phyloP scores from a whole-genome alignment of 2,329 filamentous ascomycete species.

The Fusarium devonianum region DNA sequence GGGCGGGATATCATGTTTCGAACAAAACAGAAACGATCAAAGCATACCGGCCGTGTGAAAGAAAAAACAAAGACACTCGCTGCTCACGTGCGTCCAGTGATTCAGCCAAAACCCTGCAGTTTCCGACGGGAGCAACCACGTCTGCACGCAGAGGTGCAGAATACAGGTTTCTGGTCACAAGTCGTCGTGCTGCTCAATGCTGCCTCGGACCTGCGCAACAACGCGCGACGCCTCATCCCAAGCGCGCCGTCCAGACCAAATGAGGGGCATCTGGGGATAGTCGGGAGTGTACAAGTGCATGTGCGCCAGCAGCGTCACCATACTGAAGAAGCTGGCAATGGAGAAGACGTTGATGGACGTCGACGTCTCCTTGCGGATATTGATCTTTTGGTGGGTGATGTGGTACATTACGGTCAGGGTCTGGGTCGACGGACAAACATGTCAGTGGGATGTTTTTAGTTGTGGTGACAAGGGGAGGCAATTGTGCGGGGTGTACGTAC shows the following conservation, averaged over 20 bases:
- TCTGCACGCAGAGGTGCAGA: background rate
- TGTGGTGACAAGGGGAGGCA: conserved; percentile 10
- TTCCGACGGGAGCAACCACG: background rate
- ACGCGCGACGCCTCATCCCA: conserved; percentile 47
- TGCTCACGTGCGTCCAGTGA: background rate
- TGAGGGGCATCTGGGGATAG: conserved; percentile 66
- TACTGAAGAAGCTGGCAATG: conserved; percentile 77
- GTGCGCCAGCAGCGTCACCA: conserved; percentile 72
- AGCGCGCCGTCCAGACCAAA: conserved; percentile 49
- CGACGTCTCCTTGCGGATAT: conserved; percentile 79
- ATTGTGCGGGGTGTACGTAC: conserved; percentile 52
- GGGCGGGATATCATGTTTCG: conserved; percentile 28
- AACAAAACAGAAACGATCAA: conserved; percentile 3
- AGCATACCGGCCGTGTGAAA: background rate
- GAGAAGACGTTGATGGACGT: conserved; percentile 81
- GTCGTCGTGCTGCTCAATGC: conserved; percentile 43
- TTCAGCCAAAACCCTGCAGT: conserved; percentile 1
- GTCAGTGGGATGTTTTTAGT: conserved; percentile 10
- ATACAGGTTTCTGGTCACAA: conserved; percentile 26
- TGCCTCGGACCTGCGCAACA: conserved; percentile 42
- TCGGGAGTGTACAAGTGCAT: conserved; percentile 69
- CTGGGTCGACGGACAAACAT: too few relatives aligned
- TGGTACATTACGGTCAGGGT: conserved; percentile 79
- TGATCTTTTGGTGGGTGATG: conserved; percentile 78
- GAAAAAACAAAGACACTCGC: background rate